Percentiles rank a stretch among this genome's conserved stretches.
Conservation (phyloP, 2,329 filamentous ascomycete species). For the Talaromyces sp. region DNA sequence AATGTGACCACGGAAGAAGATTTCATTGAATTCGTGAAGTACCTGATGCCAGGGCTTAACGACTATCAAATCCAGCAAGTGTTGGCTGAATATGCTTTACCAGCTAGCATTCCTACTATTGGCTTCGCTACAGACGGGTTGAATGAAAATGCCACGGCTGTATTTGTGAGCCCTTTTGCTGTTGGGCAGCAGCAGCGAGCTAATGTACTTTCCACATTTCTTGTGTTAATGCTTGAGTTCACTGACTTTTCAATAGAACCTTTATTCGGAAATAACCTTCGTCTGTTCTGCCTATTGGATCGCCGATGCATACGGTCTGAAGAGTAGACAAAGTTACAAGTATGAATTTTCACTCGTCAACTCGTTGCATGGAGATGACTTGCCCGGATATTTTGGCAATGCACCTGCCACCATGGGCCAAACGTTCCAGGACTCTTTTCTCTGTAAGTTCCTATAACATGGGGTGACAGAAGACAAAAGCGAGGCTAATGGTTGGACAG, state of each 20-base stretch:
- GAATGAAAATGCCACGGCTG: constrained; percentile 43
- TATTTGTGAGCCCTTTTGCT: constrained; percentile 50
- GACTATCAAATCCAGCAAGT: constrained; percentile 42
- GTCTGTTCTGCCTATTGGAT: constrained; percentile 59
- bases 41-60: constrained; percentile 46
- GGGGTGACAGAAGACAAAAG: neutral
- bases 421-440: constrained; percentile 22
- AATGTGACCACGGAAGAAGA: constrained; percentile 17
- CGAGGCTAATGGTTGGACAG: neutral
- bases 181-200: constrained; percentile 57
- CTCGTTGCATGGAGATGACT: constrained; percentile 64
- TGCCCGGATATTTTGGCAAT: constrained; percentile 48
- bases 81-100: constrained; percentile 40
- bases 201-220: constrained; percentile 24
- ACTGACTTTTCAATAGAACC: constrained; percentile 36
- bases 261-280: constrained; percentile 57
- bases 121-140: constrained; percentile 39
- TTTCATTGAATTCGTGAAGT: constrained; percentile 18
- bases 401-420: constrained; percentile 15
- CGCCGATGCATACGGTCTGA: constrained; percentile 45
- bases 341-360: constrained; percentile 63
- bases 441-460: constrained; percentile 24
- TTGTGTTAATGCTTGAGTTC: too few species aligned
- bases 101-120: constrained; percentile 26
- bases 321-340: constrained; percentile 40